These are phyloP conservation scores for Ogataea glucozyma DNA, from an alignment of 805 yeast species.

Conservation along the genomic window DNA sequence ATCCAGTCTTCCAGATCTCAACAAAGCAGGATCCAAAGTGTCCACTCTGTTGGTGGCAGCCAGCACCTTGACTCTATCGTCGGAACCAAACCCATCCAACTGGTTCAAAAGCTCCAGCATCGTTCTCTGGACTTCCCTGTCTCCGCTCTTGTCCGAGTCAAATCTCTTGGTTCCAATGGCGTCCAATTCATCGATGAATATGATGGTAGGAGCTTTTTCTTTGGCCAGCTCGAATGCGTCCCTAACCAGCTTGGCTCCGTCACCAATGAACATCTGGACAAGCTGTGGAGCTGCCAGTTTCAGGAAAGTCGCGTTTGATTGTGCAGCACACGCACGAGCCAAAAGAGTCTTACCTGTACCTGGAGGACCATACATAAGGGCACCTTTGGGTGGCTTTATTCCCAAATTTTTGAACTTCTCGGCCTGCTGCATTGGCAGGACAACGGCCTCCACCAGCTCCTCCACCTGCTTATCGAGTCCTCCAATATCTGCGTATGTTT, in stretches of 20 bases:
- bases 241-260: conserved; percentile 96
- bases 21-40: conserved; percentile 95
- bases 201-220: conserved; percentile 97
- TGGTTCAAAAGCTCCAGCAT: conserved; percentile 97
- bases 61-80: conserved; percentile 93
- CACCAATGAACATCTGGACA: conserved; percentile 98
- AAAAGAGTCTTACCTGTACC: conserved; percentile 98
- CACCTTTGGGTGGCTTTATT: conserved; percentile 97
- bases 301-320: conserved; percentile 94
- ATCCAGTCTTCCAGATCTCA: conserved; percentile 96
- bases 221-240: conserved; percentile 97
- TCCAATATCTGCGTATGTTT: conserved; percentile 95
- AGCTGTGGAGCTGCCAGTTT: conserved; percentile 97
- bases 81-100: conserved; percentile 96
- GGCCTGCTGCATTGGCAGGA: conserved; percentile 96
- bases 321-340: conserved; percentile 99
- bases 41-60: conserved; percentile 99
- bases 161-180: conserved; percentile 98
- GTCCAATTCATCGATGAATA: conserved; percentile 96
- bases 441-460: conserved; percentile 97
- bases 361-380: conserved; percentile 98
- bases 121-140: conserved; percentile 98
- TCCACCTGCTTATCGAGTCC: conserved; percentile 98
- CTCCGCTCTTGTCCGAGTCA: conserved; percentile 96
- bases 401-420: conserved; percentile 94